Evolutionary conservation across 2,329 filamentous ascomycete genomes (phyloP).

Genomic region (Lojkania enalia): DNA sequence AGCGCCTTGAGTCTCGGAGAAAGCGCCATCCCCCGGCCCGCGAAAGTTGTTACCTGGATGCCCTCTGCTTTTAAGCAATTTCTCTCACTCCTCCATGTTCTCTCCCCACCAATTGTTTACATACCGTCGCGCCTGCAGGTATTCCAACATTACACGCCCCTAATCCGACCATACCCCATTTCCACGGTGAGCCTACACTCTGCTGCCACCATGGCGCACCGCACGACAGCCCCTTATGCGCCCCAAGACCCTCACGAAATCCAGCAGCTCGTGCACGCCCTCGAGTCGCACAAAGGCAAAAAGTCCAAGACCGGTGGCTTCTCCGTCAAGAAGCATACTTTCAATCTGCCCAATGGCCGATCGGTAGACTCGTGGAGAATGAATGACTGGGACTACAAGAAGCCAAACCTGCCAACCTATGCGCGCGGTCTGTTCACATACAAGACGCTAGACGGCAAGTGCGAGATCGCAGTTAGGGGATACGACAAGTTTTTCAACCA

Average conservation of each 20-base stretch:
- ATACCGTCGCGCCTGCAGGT: conserved; percentile 22
- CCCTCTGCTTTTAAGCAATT: conserved; percentile 11
- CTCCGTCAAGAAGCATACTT: conserved; percentile 80
- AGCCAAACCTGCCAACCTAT: conserved; percentile 80
- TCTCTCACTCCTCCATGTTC: conserved; percentile 18
- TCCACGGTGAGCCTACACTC: conserved; percentile 13
- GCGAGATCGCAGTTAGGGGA: conserved; percentile 83
- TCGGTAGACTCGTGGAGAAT: conserved; percentile 89
- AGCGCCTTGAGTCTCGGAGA: conserved; percentile 6
- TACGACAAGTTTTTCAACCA: conserved; percentile 99
- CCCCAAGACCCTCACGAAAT: conserved; percentile 72
- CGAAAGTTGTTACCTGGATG: conserved; percentile 13
- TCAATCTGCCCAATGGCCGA: conserved; percentile 66
- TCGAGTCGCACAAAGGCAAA: conserved; percentile 61
- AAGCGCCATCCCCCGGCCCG: background rate
- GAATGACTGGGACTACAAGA: conserved; percentile 96
- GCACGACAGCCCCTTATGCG: conserved; percentile 61
- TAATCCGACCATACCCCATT: background rate
- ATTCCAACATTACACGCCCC: conserved; percentile 6
- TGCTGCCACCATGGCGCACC: conserved; percentile 54
- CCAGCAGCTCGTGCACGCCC: conserved; percentile 63
- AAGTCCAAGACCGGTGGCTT: conserved; percentile 57
- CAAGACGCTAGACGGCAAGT: conserved; percentile 62
- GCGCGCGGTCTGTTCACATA: conserved; percentile 94
- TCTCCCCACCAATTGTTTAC: conserved; percentile 11